Base-by-base conservation (phyloP, 2,329 filamentous ascomycete genomes). In the Cytospora piceae region DNA sequence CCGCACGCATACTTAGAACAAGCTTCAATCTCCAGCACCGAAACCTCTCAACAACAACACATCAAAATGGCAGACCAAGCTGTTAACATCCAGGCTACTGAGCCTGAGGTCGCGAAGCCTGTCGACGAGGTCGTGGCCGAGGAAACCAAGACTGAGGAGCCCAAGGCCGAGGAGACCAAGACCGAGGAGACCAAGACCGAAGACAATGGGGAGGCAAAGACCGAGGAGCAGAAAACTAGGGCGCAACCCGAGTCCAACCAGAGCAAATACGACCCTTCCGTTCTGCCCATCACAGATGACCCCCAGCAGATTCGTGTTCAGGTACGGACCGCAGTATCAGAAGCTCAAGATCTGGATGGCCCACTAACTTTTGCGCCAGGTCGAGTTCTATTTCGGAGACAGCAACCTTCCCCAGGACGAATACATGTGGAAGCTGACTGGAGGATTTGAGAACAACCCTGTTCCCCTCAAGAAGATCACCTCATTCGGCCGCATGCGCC, bases 301-400 rank as follows among this genome's bases (percentile, higher is more conserved):
- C 91, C 91, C 1, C 83, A 83, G 29, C 86, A 90, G 78, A 97
- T 97, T 73, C 90, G 92, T 76, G 90, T 90, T 74, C 94, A 96
- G 84, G 91, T 92, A 81, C 75, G 76, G 68, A 53, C 9, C 34
- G 53, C n/a, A 29, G 7, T 8, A n/a, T 20, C 24, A 8, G 29
- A 29, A 5, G 15, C 5, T 4, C 56, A 22, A 22, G 12, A 24
- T 42, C 9, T 22, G 8, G 29, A 39, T 52, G 32, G 4, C 46
- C 32, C 46, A 55, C 52, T 71, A 70, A 66, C 70, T 63, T 37
- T n/a, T 20, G 27, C n/a, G 60, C 34, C 71, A 96, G 90, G 92
- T 97, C 72, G 93, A 97, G 76, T 97, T 97, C 79, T 97, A 97
- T 84, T 96, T 97, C 79, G 91, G 91, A 73, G 91, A 96, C 77